A percentile compares a stretch with the other conserved stretches of the same genome.
Conservation (phyloP, 148 eudicot genomes). For the Fagopyrum esculentum region DNA sequence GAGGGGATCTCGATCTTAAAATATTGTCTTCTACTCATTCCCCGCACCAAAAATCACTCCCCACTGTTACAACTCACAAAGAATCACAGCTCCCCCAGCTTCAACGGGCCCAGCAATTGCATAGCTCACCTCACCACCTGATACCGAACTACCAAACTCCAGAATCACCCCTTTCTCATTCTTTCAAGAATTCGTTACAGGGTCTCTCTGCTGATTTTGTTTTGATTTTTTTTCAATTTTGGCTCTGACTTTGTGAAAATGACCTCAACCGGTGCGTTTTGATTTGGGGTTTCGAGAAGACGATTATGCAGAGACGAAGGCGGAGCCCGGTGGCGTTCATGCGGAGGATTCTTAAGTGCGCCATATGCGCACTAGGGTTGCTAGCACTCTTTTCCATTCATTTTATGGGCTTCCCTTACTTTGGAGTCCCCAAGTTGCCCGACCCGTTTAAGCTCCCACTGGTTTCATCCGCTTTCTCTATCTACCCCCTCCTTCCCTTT, state of each 20-base stretch:
- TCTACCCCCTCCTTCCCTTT: background rate
- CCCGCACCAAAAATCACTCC: no score
- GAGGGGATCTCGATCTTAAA: no score
- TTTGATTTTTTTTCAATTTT: background rate
- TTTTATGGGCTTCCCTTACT: slow-evolving; percentile 28
- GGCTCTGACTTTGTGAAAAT: background rate
- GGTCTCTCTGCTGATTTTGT: background rate
- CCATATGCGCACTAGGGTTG: slow-evolving; percentile 50
- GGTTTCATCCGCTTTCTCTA: slow-evolving; percentile 28
- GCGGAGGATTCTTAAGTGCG: slow-evolving; percentile 53
- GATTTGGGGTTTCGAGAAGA: slow-evolving; percentile 1
- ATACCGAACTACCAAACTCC: no score
- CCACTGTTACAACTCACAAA: no score
- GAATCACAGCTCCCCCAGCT: no score
- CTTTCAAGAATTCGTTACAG: slow-evolving; percentile 2
- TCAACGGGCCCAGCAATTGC: no score
- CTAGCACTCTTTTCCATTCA: slow-evolving; percentile 58
- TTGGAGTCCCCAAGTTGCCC: slow-evolving; percentile 40
- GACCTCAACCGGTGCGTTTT: background rate
- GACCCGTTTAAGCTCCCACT: slow-evolving; percentile 53
- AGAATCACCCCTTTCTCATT: background rate
- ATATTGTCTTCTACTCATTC: no score
- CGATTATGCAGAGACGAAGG: slow-evolving; percentile 42
- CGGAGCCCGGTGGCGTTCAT: slow-evolving; percentile 37
- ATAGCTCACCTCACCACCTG: no score